Conservation (phyloP, 1,284 basidiomycete genomes). For the Neonothopanus nambi region DNA sequence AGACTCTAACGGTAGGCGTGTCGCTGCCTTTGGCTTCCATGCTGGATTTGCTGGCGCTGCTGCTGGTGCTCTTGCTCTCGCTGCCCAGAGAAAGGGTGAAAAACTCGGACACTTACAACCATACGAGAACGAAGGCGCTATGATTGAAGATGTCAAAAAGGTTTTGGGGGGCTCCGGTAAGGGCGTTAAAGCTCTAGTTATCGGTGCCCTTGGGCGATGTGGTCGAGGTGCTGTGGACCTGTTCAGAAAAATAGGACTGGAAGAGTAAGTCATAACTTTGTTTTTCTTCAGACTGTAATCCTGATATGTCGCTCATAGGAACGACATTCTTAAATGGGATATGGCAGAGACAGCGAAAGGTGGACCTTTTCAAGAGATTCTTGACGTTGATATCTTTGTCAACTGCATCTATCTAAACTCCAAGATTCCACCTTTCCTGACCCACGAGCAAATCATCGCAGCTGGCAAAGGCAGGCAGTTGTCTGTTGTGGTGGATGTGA, state of each 20-base stretch:
- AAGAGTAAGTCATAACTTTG: constrained; percentile 63
- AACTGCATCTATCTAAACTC: constrained; percentile 99
- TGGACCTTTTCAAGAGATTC: constrained; percentile 94
- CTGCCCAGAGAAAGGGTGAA: constrained; percentile 64
- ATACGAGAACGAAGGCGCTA: constrained; percentile 79
- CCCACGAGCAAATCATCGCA: constrained; percentile 68
- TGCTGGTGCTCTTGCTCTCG: constrained; percentile 85
- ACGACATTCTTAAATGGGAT: constrained; percentile 98
- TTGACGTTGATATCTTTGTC: constrained; percentile 98
- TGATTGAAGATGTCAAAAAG: constrained; percentile 74
- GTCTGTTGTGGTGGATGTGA: constrained; percentile 93
- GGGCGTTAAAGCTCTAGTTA: constrained; percentile 88
- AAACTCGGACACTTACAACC: constrained; percentile 74
- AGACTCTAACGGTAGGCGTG: constrained; percentile 83
- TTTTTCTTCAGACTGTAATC: not conserved
- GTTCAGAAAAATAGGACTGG: constrained; percentile 90
- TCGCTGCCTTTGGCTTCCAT: constrained; percentile 99
- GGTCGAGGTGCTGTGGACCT: constrained; percentile 96
- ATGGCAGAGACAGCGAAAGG: constrained; percentile 96
- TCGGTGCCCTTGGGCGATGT: constrained; percentile 95
- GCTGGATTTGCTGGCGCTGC: constrained; percentile 98
- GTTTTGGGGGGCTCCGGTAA: constrained; percentile 73
- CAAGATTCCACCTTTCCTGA: constrained; percentile 89
- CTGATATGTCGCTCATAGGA: constrained; percentile 44
- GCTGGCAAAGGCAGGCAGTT: constrained; percentile 76